phyloP scores from a whole-genome alignment of 2,329 filamentous ascomycete genomes.

The Colletotrichum salicis region DNA sequence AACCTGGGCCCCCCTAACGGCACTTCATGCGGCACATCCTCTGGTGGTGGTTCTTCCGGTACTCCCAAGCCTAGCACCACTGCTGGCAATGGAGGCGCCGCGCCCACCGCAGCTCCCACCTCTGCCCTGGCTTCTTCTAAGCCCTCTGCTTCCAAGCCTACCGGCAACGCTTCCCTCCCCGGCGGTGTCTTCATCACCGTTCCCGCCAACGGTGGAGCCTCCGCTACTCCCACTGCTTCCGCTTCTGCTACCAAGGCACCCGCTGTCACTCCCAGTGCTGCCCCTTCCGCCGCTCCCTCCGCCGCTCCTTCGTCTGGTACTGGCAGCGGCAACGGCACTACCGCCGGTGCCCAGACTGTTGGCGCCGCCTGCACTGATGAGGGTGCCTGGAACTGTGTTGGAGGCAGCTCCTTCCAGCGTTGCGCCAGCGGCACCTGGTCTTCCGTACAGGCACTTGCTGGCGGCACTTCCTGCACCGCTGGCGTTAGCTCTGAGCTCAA shows the following conservation, averaged over 20 bases:
- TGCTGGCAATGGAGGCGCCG: background rate
- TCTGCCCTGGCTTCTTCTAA: constrained; percentile 37
- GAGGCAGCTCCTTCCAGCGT: constrained; percentile 62
- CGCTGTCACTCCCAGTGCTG: constrained; percentile 24
- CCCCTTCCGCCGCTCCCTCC: constrained; percentile 23
- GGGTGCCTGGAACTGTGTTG: constrained; percentile 65
- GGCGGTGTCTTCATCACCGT: constrained; percentile 56
- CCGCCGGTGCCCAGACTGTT: constrained; percentile 46
- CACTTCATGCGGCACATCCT: background rate
- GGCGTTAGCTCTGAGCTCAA: constrained; percentile 54
- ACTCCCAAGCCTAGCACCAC: background rate
- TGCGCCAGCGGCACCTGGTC: constrained; percentile 66
- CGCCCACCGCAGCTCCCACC: constrained; percentile 30
- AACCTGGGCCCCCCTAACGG: background rate
- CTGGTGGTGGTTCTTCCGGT: background rate
- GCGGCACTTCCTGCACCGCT: constrained; percentile 56
- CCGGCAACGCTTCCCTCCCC: constrained; percentile 36
- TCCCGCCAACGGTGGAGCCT: constrained; percentile 32
- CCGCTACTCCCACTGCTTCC: constrained; percentile 36
- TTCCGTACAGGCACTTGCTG: constrained; percentile 51
- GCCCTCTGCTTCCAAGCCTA: constrained; percentile 14
- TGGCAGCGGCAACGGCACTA: constrained; percentile 24
- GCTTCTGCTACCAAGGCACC: constrained; percentile 35
- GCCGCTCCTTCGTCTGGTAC: constrained; percentile 38
- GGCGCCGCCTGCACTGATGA: constrained; percentile 59